phyloP scores from a whole-genome alignment of 257 asterid genomes.

The Lantana camara region DNA sequence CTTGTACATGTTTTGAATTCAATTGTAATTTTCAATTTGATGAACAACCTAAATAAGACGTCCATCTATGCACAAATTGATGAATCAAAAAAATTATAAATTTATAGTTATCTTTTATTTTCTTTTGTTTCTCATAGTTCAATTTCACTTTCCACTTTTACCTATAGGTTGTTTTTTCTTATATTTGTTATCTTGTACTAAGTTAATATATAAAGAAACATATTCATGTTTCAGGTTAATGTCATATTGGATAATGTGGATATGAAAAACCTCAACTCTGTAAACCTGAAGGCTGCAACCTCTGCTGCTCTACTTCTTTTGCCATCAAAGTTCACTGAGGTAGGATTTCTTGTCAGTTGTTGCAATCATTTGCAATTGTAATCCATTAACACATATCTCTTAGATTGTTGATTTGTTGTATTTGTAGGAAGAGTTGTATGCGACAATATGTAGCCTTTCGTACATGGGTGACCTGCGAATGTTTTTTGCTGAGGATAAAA shows the following conservation, averaged over 20 bases:
- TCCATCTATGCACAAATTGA: background rate
- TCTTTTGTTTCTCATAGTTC: background rate
- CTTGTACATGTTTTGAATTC: slow-evolving; percentile 8
- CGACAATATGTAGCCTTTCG: slow-evolving; percentile 83
- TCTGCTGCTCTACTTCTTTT: slow-evolving; percentile 87
- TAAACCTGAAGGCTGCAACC: slow-evolving; percentile 74
- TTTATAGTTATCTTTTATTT: background rate
- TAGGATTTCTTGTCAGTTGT: slow-evolving; percentile 31
- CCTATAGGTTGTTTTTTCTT: slow-evolving; percentile 9
- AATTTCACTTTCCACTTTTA: background rate
- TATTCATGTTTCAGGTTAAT: slow-evolving; percentile 55
- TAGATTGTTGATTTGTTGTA: slow-evolving; percentile 10
- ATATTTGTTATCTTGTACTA: background rate
- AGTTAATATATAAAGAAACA: slow-evolving; percentile 19
- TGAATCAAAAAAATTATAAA: background rate
- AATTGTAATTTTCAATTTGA: background rate
- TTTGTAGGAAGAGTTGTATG: slow-evolving; percentile 83
- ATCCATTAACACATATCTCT: slow-evolving; percentile 3
- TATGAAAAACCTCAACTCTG: slow-evolving; percentile 57
- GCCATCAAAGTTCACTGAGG: slow-evolving; percentile 88
- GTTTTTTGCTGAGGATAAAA: slow-evolving; percentile 90
- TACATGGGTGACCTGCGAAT: slow-evolving; percentile 88
- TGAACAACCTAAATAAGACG: background rate
- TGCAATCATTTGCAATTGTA: slow-evolving; percentile 15
- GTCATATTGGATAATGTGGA: slow-evolving; percentile 63